Evolutionary conservation across 495 filamentous ascomycete species (phyloP), one percentile per base, ranked within the genome.

Genomic region (Terfezia claveryi): DNA sequence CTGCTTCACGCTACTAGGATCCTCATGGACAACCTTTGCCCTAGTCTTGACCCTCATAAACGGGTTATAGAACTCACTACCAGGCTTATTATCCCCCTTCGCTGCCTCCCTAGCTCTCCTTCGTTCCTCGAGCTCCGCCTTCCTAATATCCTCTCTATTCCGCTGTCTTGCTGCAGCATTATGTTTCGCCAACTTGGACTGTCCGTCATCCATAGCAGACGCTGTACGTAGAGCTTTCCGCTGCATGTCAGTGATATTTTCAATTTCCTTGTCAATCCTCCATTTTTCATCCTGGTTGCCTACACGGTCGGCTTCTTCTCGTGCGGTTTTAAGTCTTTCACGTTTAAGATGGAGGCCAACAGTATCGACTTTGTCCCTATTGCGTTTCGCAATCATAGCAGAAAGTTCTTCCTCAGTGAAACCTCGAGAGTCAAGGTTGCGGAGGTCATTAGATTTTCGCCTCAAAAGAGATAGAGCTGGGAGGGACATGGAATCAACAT

Each of bases 361-460:
- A 61, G 41, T 61, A 56, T 69, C 60, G 37, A 60, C 51, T 16
- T 64, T 66, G 49, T 62, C 55, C 50, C 70, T 68, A 52, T 79
- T 74, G 51, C 83, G 78, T 41, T 80, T 80, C 46, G 74, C 72
- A 52, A 96, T 71, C 66, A 88, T 89, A 54, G 78, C 76, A 49
- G 78, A 76, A 54, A 96, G 69, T 64, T 94, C 87, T 20, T 76
- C 77, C 32, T 82, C 77, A 12, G 82, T 92, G 73, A 89, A 94
- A 32, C 72, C 67, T 58, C 81, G 82, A 58, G 83, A 80, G 60
- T 91, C 72, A 37, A 98, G 73, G 8, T 66, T 66, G 61, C 88
- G 83, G 70, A 98, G 88, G 57, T 87, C 85, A 44, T 73, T 70
- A n/a, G 85, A 76, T 68, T 94, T 93, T 50, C 68, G 66, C 14